Evolutionary conservation across 2,329 filamentous ascomycete genomes (phyloP).

Genomic region (Verruconis gallopava): DNA sequence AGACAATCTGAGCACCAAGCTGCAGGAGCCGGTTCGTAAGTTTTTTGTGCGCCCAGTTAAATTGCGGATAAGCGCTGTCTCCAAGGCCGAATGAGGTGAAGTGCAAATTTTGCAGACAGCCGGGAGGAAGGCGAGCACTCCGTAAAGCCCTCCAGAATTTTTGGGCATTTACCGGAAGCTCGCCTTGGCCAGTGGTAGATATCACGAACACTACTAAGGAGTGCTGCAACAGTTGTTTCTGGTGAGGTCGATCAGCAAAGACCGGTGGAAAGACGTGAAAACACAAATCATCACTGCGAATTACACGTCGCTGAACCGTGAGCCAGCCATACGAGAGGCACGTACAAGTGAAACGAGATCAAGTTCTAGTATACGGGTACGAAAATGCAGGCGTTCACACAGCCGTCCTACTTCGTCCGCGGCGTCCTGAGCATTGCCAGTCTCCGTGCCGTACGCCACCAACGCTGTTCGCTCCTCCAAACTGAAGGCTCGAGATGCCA

Average conservation of each 20-base stretch:
- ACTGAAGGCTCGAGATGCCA: neutral
- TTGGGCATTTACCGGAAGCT: constrained; percentile 72
- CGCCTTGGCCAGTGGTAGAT: constrained; percentile 90
- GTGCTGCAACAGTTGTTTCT: constrained; percentile 32
- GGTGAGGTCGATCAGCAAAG: constrained; percentile 9
- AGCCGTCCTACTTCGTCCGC: constrained; percentile 70
- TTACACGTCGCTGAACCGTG: too few species aligned
- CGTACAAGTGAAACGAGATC: constrained; percentile 63
- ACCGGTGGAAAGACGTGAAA: constrained; percentile 6
- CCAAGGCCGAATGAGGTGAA: constrained; percentile 87
- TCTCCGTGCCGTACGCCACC: constrained; percentile 87
- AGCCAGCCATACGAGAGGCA: constrained; percentile 13
- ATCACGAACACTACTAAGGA: constrained; percentile 63
- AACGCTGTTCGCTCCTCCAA: constrained; percentile 38
- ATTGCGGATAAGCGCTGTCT: constrained; percentile 90
- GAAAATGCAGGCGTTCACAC: constrained; percentile 66
- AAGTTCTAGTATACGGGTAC: constrained; percentile 62
- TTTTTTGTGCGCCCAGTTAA: constrained; percentile 87
- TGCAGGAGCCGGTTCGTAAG: constrained; percentile 73
- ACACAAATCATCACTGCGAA: neutral
- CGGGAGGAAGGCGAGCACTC: constrained; percentile 60
- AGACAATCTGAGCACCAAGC: constrained; percentile 66
- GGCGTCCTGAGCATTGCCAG: constrained; percentile 83
- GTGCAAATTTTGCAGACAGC: constrained; percentile 52
- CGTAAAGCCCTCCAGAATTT: constrained; percentile 77